Conservation (phyloP, 768 basidiomycete genomes). For the Auricularia heimuer region DNA sequence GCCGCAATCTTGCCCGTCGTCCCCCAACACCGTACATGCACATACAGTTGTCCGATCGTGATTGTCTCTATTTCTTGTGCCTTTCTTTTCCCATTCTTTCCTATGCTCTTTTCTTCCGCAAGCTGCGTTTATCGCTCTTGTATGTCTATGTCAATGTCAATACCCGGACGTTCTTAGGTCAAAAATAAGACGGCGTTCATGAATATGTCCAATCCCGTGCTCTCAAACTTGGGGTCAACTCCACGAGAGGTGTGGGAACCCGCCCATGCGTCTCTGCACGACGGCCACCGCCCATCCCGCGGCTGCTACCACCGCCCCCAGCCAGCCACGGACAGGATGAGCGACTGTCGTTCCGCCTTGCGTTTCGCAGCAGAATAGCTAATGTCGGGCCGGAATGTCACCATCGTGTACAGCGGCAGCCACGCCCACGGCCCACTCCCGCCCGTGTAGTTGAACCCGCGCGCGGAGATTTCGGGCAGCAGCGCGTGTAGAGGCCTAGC, state of each 20-base stretch:
- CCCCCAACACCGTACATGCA: background rate
- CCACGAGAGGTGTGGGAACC: background rate
- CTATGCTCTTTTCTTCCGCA: too few species aligned
- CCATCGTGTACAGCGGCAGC: conserved; percentile 94
- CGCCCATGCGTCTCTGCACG: background rate
- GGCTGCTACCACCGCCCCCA: conserved; percentile 22
- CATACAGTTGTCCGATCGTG: background rate
- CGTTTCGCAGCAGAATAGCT: conserved; percentile 74
- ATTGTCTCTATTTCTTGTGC: background rate
- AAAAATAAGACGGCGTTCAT: too few species aligned
- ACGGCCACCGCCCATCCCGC: background rate
- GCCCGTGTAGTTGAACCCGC: background rate
- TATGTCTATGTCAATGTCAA: too few species aligned
- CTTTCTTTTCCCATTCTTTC: background rate
- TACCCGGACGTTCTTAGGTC: too few species aligned
- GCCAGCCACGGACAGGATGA: conserved; percentile 42
- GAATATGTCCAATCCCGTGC: too few species aligned
- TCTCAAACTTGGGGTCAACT: too few species aligned
- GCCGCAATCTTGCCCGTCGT: background rate
- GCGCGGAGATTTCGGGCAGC: background rate
- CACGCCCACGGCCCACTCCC: conserved; percentile 49
- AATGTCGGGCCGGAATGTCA: conserved; percentile 94
- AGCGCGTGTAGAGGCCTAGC: conserved; percentile 41
- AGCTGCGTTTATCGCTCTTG: too few species aligned
- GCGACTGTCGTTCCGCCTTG: conserved; percentile 61